Base-by-base conservation (phyloP, 805 yeast species). In the Candida palmyrensis region DNA sequence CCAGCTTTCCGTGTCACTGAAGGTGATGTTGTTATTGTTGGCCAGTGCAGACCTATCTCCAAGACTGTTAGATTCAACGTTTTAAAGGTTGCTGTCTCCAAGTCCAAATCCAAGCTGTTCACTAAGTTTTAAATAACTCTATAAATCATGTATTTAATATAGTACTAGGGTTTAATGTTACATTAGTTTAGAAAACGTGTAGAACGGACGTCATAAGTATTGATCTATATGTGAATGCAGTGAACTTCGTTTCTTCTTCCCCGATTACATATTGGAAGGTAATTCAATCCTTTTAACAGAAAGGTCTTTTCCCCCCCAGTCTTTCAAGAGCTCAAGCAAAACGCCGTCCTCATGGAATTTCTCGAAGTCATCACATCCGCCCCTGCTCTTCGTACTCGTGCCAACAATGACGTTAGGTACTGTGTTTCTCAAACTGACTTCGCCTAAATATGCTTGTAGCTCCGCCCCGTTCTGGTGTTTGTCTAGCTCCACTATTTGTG, bases 31-130 rank as follows among this genome's bases (percentile, higher is more conserved):
- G 98, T 92, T 62, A 89, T 96, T 59, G 97, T 92, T 72, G 99
- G 99, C 71, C 98, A 92, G 79, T 92, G 98, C 84, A 90, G 98
- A 82, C 99, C 99, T 64, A 75, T 92, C 70, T 92, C 98, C 63
- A 92, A 92, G 78, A 92, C 99, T 59, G 97, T 92, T 62, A 90
- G 98, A 85, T 92, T 92, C 86, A 92, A 92, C 82, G 99, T 92
- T 63, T 77, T 92, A 66, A 88, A 89, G 76, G 96, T 92, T 64
- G 75, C 89, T 63, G 75, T 88, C 63, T 80, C 92, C 68, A 74
- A 78, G 59, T 85, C 89, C 69, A 82, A 83, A 74, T 67, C 87
- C 52, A 92, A 92, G 85, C 87, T 86, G 77, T 92, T 92, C 81
- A 60, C 88, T 74, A 92, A 92, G 78, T 92, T 92, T 75, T 92